Percentiles rank a stretch among this genome's conserved stretches.
Evolutionary conservation across 352 stramenopile genomes (phyloP).

Genomic region (Phytophthora syringae): DNA sequence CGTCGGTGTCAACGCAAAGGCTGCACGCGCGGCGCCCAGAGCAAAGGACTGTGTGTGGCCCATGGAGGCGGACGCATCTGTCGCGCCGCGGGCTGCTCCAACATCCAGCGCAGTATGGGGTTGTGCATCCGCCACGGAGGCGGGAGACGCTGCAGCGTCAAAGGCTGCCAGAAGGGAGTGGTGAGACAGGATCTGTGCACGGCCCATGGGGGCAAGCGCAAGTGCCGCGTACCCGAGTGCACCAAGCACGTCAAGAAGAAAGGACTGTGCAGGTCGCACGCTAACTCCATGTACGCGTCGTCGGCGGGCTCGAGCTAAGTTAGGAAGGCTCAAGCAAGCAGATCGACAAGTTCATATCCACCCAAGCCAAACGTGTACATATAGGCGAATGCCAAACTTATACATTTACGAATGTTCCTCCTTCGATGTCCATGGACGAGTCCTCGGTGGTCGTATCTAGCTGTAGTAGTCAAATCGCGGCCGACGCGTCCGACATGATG

Average conservation of each 20-base stretch:
- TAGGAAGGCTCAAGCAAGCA: slow-evolving; percentile 11
- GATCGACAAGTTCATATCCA: slow-evolving; percentile 10
- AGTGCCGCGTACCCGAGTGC: slow-evolving; percentile 80
- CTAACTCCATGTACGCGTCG: slow-evolving; percentile 61
- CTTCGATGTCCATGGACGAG: background rate
- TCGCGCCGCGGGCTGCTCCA: slow-evolving; percentile 77
- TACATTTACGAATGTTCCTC: background rate
- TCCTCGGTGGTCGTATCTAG: slow-evolving; percentile 5
- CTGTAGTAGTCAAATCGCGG: slow-evolving; percentile 2
- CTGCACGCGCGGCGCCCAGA: slow-evolving; percentile 82
- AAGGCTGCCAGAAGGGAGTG: slow-evolving; percentile 85
- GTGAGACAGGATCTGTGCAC: slow-evolving; percentile 88
- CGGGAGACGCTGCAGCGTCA: slow-evolving; percentile 81
- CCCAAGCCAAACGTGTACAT: slow-evolving; percentile 22
- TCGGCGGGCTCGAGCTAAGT: slow-evolving; percentile 31
- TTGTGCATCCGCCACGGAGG: slow-evolving; percentile 89
- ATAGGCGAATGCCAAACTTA: slow-evolving; percentile 22
- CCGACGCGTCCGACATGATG: background rate
- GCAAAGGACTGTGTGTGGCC: slow-evolving; percentile 84
- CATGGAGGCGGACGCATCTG: slow-evolving; percentile 86
- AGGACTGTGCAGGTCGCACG: slow-evolving; percentile 76
- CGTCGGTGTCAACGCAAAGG: slow-evolving; percentile 84
- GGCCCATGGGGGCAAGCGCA: slow-evolving; percentile 86
- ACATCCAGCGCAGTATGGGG: slow-evolving; percentile 89
- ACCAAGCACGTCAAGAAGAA: slow-evolving; percentile 91